Evolutionary conservation across 352 stramenopile genomes (phyloP), one percentile per base, ranked within the genome.

Genomic region (Globisporangium sylvaticum): DNA sequence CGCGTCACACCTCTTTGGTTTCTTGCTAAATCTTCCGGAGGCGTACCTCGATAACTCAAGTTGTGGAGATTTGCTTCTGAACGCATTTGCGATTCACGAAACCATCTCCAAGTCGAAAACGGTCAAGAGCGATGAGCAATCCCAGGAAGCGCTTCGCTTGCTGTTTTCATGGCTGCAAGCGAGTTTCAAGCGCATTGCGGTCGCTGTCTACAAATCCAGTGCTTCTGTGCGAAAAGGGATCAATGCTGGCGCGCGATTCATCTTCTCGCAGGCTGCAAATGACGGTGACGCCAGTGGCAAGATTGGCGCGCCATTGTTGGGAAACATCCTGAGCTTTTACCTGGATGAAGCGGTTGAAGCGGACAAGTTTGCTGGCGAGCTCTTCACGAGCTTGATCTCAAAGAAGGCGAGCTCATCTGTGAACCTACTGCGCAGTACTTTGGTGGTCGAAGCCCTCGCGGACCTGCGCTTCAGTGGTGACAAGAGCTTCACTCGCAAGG

Each of bases 391-490:
- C 15, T 15, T 70, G 39, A 60, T 64, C 22, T 14, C 52, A 15
- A 55, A 54, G 42, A 50, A 62, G 12, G 32, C 32, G 4, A 54
- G 24, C 2, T 32, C 52, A 5, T 12, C 56, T 12, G 57, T 22
- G 44, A 70, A 70, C 48, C 24, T 81, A 3, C 53, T 72, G 32
- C 32, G 74, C 12, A 74, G 69, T 67, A 67, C 72, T 0, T 64
- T 76, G 22, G 76, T 80, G 39, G 69, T 86, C 32, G 74, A 81
- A 56, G 74, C 76, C 1, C 55, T 84, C 22, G 76, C 76, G 39
- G 54, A 60, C 24, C 66, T 68, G 31, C 71, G 68, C 48, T 53
- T 48, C 32, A 56, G 42, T 4, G 20, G 48, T 31, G 54, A 53
- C 27, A 69, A 58, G 29, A 12, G n/a, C 53, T 72, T 62, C 6